Percentiles rank a stretch among this genome's conserved stretches.
Conservation (phyloP, 2,329 filamentous ascomycete genomes). For the Exophiala sp. region DNA sequence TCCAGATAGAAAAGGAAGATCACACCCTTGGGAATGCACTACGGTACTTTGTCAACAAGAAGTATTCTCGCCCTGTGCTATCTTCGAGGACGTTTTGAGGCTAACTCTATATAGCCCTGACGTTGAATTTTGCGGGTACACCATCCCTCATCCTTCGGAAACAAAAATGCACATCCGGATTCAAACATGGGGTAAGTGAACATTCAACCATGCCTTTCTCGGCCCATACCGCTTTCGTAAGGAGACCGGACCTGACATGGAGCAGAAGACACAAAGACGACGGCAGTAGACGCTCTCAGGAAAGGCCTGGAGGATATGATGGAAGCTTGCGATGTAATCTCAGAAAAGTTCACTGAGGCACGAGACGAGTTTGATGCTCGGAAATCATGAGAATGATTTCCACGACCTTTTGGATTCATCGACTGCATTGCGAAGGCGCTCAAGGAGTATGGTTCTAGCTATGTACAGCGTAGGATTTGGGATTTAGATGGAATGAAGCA, state of each 20-base stretch:
- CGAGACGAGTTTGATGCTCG: constrained; percentile 54
- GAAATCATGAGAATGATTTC: constrained; percentile 28
- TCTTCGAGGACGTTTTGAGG: not conserved
- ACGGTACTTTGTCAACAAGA: constrained; percentile 96
- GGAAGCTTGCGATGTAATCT: constrained; percentile 86
- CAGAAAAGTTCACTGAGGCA: constrained; percentile 75
- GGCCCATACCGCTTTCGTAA: no score
- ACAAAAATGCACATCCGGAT: constrained; percentile 95
- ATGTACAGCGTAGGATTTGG: constrained; percentile 26
- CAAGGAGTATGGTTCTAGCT: constrained; percentile 18
- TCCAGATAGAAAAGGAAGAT: constrained; percentile 88
- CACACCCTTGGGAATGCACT: constrained; percentile 94
- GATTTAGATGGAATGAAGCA: constrained; percentile 1
- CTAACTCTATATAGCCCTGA: constrained; percentile 58
- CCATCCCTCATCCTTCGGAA: constrained; percentile 94
- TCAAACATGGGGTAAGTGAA: constrained; percentile 78
- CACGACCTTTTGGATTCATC: not conserved
- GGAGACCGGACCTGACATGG: constrained; percentile 1
- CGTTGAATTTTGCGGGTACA: constrained; percentile 97
- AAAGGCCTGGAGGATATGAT: constrained; percentile 86
- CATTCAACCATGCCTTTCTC: not conserved
- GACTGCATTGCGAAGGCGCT: constrained; percentile 14
- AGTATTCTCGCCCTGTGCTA: constrained; percentile 51
- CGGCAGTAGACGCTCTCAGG: constrained; percentile 75
- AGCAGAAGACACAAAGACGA: constrained; percentile 44